Percentiles rank a stretch among this genome's conserved stretches.
Evolutionary conservation across 768 basidiomycete species (phyloP).

Genomic region (Holtermanniella nyarrowii): DNA sequence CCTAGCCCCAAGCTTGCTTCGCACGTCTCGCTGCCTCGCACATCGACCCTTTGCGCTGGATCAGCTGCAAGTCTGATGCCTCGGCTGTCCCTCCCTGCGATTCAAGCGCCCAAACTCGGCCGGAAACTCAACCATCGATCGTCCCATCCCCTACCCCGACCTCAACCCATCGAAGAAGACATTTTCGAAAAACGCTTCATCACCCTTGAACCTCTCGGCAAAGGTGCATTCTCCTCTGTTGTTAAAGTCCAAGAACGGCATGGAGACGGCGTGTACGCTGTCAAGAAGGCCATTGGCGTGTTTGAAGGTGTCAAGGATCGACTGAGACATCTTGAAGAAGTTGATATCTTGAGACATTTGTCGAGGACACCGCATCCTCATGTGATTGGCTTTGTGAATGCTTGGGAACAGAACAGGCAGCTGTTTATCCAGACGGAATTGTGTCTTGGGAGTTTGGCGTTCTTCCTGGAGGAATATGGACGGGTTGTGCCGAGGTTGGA

Average conservation of each 20-base stretch:
- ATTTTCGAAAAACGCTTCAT: constrained; percentile 71
- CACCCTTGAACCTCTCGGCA: constrained; percentile 74
- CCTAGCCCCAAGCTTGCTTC: constrained; percentile 8
- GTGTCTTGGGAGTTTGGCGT: constrained; percentile 84
- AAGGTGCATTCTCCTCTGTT: constrained; percentile 91
- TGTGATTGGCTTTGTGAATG: constrained; percentile 79
- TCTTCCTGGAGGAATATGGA: constrained; percentile 88
- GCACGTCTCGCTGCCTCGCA: not conserved
- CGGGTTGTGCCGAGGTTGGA: constrained; percentile 63
- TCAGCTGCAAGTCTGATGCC: constrained; percentile 16
- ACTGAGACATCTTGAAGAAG: constrained; percentile 82
- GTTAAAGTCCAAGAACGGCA: constrained; percentile 50
- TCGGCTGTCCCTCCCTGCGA: constrained; percentile 28
- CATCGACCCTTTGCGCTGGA: not conserved
- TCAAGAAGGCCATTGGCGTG: constrained; percentile 78
- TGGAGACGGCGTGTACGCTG: constrained; percentile 54
- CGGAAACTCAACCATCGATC: constrained; percentile 27
- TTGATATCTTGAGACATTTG: constrained; percentile 77
- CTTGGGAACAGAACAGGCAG: constrained; percentile 89
- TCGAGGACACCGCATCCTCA: constrained; percentile 47
- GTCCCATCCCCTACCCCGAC: constrained; percentile 19
- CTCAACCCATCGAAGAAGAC: constrained; percentile 19
- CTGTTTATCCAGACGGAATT: constrained; percentile 92
- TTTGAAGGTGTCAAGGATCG: constrained; percentile 86
- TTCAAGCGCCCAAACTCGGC: constrained; percentile 19